phyloP scores from a whole-genome alignment of 768 basidiomycete genomes.

The Suillus decipiens region DNA sequence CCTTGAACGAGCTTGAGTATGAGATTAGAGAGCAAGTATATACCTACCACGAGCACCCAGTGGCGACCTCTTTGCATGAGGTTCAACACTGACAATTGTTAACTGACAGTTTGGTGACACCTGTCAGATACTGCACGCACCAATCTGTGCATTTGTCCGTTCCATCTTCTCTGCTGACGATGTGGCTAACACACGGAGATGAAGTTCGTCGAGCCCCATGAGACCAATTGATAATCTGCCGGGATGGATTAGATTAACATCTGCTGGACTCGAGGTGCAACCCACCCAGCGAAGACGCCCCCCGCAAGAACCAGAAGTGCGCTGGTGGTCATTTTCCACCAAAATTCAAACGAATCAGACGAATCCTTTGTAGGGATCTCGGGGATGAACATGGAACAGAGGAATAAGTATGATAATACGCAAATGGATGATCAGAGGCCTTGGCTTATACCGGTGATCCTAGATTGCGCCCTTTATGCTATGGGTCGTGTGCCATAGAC shows the following conservation, averaged over 20 bases:
- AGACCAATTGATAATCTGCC: conserved; percentile 82
- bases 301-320: conserved; percentile 74
- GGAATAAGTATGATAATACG: neutral
- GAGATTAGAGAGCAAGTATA: neutral
- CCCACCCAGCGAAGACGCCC: conserved; percentile 91
- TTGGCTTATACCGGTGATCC: neutral
- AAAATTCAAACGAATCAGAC: conserved; percentile 66
- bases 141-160: conserved; percentile 68
- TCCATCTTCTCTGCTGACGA: conserved; percentile 75
- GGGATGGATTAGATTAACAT: neutral
- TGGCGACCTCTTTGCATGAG: conserved; percentile 71
- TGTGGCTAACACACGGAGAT: conserved; percentile 80
- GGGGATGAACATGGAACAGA: neutral
- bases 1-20: conserved; percentile 41
- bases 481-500: neutral
- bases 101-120: conserved; percentile 6
- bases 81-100: conserved; percentile 42
- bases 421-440: neutral
- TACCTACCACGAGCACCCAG: conserved; percentile 88
- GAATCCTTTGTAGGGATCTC: conserved; percentile 24
- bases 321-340: conserved; percentile 69
- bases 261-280: conserved; percentile 8
- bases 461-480: neutral
- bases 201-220: conserved; percentile 92
- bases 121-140: conserved; percentile 35